A percentile compares a stretch with the other conserved stretches of the same genome.
These are phyloP conservation scores for Cordyceps javanica DNA, from an alignment of 2,329 filamentous ascomycete species.

Conservation along the genomic window DNA sequence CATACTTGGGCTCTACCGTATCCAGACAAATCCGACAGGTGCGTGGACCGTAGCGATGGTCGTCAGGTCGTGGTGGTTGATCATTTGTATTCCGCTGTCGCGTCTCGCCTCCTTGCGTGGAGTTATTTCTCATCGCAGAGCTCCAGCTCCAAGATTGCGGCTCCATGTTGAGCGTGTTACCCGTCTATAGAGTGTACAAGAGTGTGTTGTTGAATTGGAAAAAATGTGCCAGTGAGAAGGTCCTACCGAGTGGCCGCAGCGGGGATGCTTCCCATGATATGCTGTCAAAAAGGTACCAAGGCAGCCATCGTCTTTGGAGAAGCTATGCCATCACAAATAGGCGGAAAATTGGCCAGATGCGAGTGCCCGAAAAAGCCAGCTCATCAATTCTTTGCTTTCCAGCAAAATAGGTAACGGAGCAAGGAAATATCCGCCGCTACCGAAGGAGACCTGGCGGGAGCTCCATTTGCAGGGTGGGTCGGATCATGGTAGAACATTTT, in stretches of 20 bases:
- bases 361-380: conserved; percentile 10
- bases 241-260: background rate
- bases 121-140: conserved; percentile 3
- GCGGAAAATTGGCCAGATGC: background rate
- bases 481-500: conserved; percentile 6
- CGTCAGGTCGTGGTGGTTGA: background rate
- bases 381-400: conserved; percentile 5
- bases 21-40: conserved; percentile 91
- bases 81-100: conserved; percentile 3
- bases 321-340: conserved; percentile 4
- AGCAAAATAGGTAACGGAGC: conserved; percentile 1
- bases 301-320: background rate
- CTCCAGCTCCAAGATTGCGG: conserved; percentile 11
- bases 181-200: background rate
- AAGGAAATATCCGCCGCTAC: conserved; percentile 6
- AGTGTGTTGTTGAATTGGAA: background rate
- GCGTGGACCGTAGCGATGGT: conserved; percentile 57
- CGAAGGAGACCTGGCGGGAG: background rate
- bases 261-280: conserved; percentile 7
- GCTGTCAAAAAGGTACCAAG: conserved; percentile 2
- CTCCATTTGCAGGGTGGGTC: conserved; percentile 6
- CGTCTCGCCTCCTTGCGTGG: conserved; percentile 3
- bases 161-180: background rate
- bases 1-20: conserved; percentile 45
- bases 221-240: background rate